Conservation (phyloP, 1,139 yeast genomes). For the Taphrina flavorubra region DNA sequence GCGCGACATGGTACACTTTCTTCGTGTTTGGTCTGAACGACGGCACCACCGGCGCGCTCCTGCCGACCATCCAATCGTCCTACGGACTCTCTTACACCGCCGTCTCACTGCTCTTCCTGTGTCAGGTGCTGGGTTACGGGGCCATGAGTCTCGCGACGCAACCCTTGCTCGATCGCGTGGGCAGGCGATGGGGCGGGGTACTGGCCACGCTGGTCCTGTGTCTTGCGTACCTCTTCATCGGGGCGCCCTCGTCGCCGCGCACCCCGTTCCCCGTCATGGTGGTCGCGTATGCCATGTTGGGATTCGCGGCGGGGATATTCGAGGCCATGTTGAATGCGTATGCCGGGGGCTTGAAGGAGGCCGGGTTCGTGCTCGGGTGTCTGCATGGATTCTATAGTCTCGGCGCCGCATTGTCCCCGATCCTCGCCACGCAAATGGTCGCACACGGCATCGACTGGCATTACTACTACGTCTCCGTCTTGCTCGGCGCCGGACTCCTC, state of each 20-base stretch:
- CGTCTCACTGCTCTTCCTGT: constrained; percentile 58
- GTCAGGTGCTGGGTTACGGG: constrained; percentile 58
- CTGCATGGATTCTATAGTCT: constrained; percentile 68
- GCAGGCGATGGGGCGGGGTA: constrained; percentile 49
- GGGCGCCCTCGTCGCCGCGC: constrained; percentile 50
- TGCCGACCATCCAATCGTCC: constrained; percentile 56
- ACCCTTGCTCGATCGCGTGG: constrained; percentile 48
- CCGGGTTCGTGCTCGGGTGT: constrained; percentile 60
- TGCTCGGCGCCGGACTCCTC: constrained; percentile 55
- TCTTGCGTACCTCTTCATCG: constrained; percentile 56
- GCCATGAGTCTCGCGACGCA: constrained; percentile 55
- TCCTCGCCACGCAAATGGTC: constrained; percentile 63
- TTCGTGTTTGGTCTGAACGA: constrained; percentile 53
- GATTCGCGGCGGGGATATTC: constrained; percentile 64
- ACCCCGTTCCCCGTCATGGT: constrained; percentile 56
- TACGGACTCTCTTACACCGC: constrained; percentile 53
- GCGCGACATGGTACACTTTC: constrained; percentile 37
- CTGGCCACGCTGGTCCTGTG: constrained; percentile 52
- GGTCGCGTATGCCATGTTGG: constrained; percentile 63
- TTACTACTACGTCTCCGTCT: constrained; percentile 58
- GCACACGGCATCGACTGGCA: constrained; percentile 61
- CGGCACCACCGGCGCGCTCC: constrained; percentile 59
- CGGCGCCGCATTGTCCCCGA: constrained; percentile 68
- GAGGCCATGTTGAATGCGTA: constrained; percentile 66
- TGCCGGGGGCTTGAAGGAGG: constrained; percentile 58